These are phyloP conservation scores for Fomes fomentarius DNA, from an alignment of 1,284 basidiomycete genomes.

Conservation along the genomic window DNA sequence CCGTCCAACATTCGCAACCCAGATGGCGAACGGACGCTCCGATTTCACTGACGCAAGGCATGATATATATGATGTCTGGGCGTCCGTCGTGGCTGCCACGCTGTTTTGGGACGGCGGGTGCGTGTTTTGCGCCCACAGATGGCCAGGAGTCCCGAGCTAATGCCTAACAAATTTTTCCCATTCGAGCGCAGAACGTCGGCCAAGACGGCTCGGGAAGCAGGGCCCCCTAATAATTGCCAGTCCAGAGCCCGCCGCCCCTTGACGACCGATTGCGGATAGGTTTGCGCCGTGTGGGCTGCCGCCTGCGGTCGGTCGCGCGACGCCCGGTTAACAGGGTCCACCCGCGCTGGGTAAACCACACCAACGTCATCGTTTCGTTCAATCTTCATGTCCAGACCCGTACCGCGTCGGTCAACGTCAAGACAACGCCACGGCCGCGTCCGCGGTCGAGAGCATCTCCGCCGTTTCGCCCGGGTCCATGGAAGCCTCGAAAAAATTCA, in stretches of 20 bases:
- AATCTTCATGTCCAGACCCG: constrained; percentile 17
- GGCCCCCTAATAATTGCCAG: constrained; percentile 7
- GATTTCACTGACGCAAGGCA: constrained; percentile 10
- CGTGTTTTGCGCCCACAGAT: constrained; percentile 18
- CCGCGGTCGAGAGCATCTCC: constrained; percentile 1
- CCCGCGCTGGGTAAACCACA: constrained; percentile 20
- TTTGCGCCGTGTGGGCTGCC: too few species aligned
- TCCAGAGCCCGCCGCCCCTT: constrained; percentile 12
- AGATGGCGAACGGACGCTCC: neutral
- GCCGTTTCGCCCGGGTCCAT: neutral
- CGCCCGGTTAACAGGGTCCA: constrained; percentile 17
- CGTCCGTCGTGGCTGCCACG: constrained; percentile 19
- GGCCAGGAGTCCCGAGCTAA: constrained; percentile 12
- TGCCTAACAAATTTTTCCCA: constrained; percentile 4
- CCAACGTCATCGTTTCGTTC: constrained; percentile 21
- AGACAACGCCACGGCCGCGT: too few species aligned
- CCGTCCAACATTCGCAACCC: neutral
- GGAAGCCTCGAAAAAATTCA: neutral
- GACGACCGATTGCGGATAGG: constrained; percentile 25
- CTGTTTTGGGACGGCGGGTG: constrained; percentile 17
- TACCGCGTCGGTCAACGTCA: neutral
- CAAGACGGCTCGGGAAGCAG: constrained; percentile 6
- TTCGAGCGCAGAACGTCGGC: constrained; percentile 3
- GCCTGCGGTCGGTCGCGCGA: constrained; percentile 11
- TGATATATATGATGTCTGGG: constrained; percentile 25